phyloP scores from a whole-genome alignment of 106 monocot genomes.

The Agapanthus africanus region DNA sequence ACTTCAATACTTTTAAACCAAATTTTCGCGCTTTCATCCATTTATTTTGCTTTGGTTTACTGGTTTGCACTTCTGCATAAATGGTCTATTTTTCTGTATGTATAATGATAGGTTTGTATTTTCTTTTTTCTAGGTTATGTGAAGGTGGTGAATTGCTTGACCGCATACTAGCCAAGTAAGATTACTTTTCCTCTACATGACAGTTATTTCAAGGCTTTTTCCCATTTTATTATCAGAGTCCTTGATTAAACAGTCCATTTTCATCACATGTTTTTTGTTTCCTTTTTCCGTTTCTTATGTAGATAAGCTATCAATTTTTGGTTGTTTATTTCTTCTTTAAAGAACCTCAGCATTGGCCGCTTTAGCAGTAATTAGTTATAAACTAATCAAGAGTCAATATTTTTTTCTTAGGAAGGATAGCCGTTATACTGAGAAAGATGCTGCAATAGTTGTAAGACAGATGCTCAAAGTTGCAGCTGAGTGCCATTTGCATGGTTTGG shows the following conservation, averaged over 20 bases:
- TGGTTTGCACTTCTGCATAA: no score
- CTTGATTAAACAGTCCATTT: neutral
- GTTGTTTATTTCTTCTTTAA: neutral
- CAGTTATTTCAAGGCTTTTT: neutral
- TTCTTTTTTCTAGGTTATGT: slow-evolving; percentile 54
- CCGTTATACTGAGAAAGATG: slow-evolving; percentile 93
- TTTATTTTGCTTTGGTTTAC: no score
- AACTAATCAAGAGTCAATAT: slow-evolving; percentile 8
- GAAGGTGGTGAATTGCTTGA: slow-evolving; percentile 95
- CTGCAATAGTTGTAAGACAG: slow-evolving; percentile 78
- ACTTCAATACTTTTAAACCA: no score
- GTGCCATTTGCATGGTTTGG: slow-evolving; percentile 92
- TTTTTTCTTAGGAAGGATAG: slow-evolving; percentile 68
- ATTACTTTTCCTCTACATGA: neutral
- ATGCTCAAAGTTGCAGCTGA: slow-evolving; percentile 96
- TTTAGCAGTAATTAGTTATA: neutral
- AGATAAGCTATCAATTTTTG: neutral
- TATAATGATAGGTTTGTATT: neutral
- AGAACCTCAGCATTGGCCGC: neutral
- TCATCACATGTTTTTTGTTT: neutral
- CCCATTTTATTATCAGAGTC: no score
- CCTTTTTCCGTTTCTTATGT: neutral
- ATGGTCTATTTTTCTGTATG: neutral
- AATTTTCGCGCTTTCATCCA: no score
- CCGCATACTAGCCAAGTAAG: slow-evolving; percentile 88